Evolutionary conservation across 2,329 filamentous ascomycete genomes (phyloP), one percentile per base, ranked within the genome.

Genomic region (Stachybotrys chartarum): DNA sequence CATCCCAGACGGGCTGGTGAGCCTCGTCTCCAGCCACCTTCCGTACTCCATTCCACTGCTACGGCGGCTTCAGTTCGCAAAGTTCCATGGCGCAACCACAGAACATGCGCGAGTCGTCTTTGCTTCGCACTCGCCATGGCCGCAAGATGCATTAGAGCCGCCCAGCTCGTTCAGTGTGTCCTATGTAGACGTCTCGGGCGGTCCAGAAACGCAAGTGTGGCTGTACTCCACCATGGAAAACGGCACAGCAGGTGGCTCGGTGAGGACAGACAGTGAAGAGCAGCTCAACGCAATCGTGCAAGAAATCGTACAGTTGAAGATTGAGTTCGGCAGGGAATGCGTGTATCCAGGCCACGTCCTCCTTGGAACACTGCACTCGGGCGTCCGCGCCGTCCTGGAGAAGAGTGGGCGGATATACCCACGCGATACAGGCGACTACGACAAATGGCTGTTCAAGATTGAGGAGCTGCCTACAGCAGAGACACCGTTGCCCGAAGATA

Each of bases 181-280:
- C 0, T 87, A 84, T 63, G 64, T 86, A 6, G 86, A 90, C 66
- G 74, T 85, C 18, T 78, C 78, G 5, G 75, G 75, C 54, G 75
- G 78, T 0, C 83, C 82, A 0, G 85, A 87, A 64, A 88, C 86
- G 0, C 80, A 88, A 58, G 71, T 83, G 32, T 88, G 82, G 79
- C 63, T 88, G 1, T 88, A 85, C 66, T 77, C 75, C 1, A 78
- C 78, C 0, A 63, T 81, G 3, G 79, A 84, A 57, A 68, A 72
- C 55, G 54, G 58, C 1, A 24, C 24, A 24, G 24, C 24, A 24
- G 24, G 24, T 24, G 24, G 24, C 24, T 24, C 24, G 24, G 58
- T 60, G 5, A 55, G 59, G 4, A 18, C 18, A 5, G 12, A 62
- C 0, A 70, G 70, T 50, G 65, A 70, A 24, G 54, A 57, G 16